Evolutionary conservation across 1,284 basidiomycete species (phyloP).

Genomic region (Ganoderma lingzhi): DNA sequence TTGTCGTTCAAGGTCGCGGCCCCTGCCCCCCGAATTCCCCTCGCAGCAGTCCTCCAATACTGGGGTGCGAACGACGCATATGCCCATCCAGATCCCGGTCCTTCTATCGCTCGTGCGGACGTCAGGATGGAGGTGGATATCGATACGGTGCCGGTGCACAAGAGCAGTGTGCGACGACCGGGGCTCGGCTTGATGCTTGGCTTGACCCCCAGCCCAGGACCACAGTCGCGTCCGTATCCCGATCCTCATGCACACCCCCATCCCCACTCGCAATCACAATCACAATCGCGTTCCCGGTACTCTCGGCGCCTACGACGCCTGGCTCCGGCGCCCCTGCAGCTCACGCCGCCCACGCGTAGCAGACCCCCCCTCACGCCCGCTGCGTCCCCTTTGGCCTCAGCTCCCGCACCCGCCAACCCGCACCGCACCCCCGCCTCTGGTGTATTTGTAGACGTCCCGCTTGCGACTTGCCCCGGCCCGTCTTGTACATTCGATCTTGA

Average conservation of each 20-base stretch:
- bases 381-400: slow-evolving; percentile 5
- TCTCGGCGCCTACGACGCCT: slow-evolving; percentile 33
- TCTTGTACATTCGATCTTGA: slow-evolving; percentile 13
- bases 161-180: slow-evolving; percentile 7
- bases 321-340: slow-evolving; percentile 31
- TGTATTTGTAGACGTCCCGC: slow-evolving; percentile 20
- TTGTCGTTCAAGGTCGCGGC: slow-evolving; percentile 28
- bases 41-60: slow-evolving; percentile 24
- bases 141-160: slow-evolving; percentile 6
- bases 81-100: slow-evolving; percentile 15
- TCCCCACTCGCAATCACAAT: slow-evolving; percentile 11
- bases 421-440: slow-evolving; percentile 11
- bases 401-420: not conserved
- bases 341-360: slow-evolving; percentile 28
- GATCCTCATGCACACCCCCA: slow-evolving; percentile 15
- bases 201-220: slow-evolving; percentile 18
- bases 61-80: slow-evolving; percentile 23
- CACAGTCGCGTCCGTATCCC: slow-evolving; percentile 16
- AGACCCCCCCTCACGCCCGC: slow-evolving; percentile 16
- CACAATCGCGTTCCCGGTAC: slow-evolving; percentile 29
- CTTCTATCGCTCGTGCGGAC: slow-evolving; percentile 10
- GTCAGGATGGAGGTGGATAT: slow-evolving; percentile 17
- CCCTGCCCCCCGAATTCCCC: slow-evolving; percentile 27
- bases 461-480: slow-evolving; percentile 6
- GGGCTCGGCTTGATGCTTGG: slow-evolving; percentile 29